Percentiles rank a stretch among this genome's conserved stretches.
Conservation (phyloP, 768 basidiomycete genomes). For the Boletus speciosus region DNA sequence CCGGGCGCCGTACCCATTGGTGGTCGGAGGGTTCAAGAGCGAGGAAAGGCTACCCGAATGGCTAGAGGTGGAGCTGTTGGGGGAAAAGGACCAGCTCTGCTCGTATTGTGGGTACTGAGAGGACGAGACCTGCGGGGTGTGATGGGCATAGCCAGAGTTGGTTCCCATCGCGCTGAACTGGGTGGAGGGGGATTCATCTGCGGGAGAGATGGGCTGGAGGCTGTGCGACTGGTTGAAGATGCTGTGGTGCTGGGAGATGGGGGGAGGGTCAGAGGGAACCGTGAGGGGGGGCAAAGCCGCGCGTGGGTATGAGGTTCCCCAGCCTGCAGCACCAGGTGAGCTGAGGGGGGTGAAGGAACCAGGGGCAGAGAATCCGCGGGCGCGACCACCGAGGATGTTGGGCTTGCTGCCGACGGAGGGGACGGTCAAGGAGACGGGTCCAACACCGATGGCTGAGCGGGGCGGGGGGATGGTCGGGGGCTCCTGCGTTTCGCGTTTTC, state of each 20-base stretch:
- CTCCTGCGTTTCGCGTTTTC: conserved; percentile 73
- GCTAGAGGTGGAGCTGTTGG: conserved; percentile 52
- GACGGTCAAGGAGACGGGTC: conserved; percentile 60
- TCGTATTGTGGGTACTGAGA: conserved; percentile 65
- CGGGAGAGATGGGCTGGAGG: conserved; percentile 64
- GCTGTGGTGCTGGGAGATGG: conserved; percentile 52
- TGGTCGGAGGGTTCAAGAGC: conserved; percentile 64
- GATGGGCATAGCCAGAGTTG: conserved; percentile 28
- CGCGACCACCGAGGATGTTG: conserved; percentile 49
- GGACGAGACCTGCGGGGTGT: conserved; percentile 38
- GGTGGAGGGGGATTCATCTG: conserved; percentile 63
- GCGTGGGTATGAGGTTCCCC: conserved; percentile 59
- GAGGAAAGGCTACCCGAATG: conserved; percentile 77
- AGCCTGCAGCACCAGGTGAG: conserved; percentile 53
- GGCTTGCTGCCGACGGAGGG: conserved; percentile 36
- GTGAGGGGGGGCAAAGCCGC: conserved; percentile 76
- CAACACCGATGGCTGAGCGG: conserved; percentile 71
- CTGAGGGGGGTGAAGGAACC: conserved; percentile 73
- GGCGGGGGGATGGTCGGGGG: conserved; percentile 70
- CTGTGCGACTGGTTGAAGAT: conserved; percentile 58
- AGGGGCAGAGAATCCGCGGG: conserved; percentile 81
- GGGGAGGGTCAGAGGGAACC: conserved; percentile 71
- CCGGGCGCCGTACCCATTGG: conserved; percentile 41
- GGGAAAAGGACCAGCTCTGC: conserved; percentile 51
- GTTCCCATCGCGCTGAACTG: conserved; percentile 41